These are phyloP conservation scores for Xanthoconium purpureum DNA, from an alignment of 768 basidiomycete species.

Conservation along the genomic window DNA sequence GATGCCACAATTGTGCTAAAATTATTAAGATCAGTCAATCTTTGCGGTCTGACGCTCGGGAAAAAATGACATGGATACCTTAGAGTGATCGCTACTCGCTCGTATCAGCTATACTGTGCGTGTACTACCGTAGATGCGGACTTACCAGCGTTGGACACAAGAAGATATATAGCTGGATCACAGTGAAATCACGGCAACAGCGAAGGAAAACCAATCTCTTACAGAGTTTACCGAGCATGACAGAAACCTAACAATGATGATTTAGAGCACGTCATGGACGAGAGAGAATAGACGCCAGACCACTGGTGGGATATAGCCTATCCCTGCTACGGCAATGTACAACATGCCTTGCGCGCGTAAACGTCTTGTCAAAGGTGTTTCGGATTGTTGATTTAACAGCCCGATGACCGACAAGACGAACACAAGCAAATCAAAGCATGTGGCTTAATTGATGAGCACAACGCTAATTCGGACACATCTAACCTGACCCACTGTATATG, in stretches of 20 bases:
- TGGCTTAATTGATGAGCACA: slow-evolving; percentile 10
- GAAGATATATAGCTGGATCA: not conserved
- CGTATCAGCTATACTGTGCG: not conserved
- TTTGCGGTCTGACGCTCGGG: not conserved
- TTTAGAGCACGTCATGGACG: not conserved
- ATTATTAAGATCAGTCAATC: not conserved
- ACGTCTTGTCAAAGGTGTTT: slow-evolving; percentile 15
- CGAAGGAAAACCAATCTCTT: not conserved
- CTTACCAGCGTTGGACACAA: slow-evolving; percentile 4
- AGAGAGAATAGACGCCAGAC: not conserved
- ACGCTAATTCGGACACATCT: not conserved
- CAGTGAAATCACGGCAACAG: not conserved
- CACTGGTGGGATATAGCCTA: slow-evolving; percentile 13
- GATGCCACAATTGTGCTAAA: slow-evolving; percentile 8
- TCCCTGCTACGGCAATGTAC: slow-evolving; percentile 12
- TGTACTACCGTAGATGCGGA: not conserved
- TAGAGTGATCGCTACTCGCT: slow-evolving; percentile 2
- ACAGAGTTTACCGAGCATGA: not conserved
- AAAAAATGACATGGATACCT: slow-evolving; percentile 4
- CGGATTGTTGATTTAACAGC: slow-evolving; percentile 6
- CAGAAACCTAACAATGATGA: slow-evolving; percentile 3
- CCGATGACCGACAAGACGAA: slow-evolving; percentile 16
- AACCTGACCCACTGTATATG: slow-evolving; percentile 14
- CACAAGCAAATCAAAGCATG: slow-evolving; percentile 18
- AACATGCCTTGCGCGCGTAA: slow-evolving; percentile 17